phyloP scores from a whole-genome alignment of 2,329 filamentous ascomycete genomes.

The Incumbomyces delicatus region DNA sequence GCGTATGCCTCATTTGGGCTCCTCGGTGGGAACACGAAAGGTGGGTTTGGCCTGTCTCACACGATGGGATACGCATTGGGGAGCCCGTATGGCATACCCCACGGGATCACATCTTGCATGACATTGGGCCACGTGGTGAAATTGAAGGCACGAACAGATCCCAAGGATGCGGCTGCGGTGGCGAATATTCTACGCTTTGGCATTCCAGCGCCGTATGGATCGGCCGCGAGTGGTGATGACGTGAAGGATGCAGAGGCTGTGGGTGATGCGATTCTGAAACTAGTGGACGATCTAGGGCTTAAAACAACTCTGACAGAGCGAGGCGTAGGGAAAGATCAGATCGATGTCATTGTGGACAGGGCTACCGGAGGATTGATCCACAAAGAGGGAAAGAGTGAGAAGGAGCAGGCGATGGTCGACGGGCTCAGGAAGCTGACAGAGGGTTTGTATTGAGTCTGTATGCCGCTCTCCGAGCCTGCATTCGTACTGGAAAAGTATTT shows the following conservation, averaged over 20 bases:
- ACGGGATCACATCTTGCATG: slow-evolving; percentile 47
- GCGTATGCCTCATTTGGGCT: slow-evolving; percentile 43
- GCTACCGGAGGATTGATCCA: slow-evolving; percentile 15
- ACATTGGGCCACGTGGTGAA: slow-evolving; percentile 46
- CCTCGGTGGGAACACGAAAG: slow-evolving; percentile 41
- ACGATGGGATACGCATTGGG: slow-evolving; percentile 44
- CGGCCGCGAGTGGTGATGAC: slow-evolving; percentile 15
- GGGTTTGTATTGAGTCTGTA: slow-evolving; percentile 9
- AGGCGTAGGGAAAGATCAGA: slow-evolving; percentile 18
- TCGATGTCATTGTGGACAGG: slow-evolving; percentile 16
- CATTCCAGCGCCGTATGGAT: slow-evolving; percentile 11
- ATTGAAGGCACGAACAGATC: slow-evolving; percentile 38
- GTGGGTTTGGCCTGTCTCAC: slow-evolving; percentile 41
- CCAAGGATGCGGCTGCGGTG: slow-evolving; percentile 30
- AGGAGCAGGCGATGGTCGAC: slow-evolving; percentile 12
- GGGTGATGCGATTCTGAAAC: slow-evolving; percentile 16
- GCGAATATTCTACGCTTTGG: slow-evolving; percentile 19
- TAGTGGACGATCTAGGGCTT: slow-evolving; percentile 20
- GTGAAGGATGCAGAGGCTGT: slow-evolving; percentile 16
- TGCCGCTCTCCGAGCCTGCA: no score
- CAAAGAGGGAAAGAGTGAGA: slow-evolving; percentile 10
- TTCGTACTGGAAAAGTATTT: no score
- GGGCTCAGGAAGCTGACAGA: slow-evolving; percentile 14
- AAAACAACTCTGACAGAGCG: slow-evolving; percentile 17
- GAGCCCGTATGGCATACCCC: slow-evolving; percentile 46